These are phyloP conservation scores for Lachnellula hyalina DNA, from an alignment of 2,329 filamentous ascomycete species.

Conservation along the genomic window DNA sequence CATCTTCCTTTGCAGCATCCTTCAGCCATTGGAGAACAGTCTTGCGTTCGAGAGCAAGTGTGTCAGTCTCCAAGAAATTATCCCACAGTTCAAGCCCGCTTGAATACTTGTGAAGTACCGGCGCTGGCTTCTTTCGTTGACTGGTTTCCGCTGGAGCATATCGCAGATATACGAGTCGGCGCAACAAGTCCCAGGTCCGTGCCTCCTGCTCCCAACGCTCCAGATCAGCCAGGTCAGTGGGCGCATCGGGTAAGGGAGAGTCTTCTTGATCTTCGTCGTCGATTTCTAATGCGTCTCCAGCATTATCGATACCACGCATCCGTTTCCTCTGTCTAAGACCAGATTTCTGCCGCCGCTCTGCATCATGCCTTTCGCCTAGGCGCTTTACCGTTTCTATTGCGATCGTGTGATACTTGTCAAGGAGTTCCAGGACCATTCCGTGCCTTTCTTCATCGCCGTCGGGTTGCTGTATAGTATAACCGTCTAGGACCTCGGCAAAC, in stretches of 20 bases:
- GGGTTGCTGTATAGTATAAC: conserved; percentile 54
- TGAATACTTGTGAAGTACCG: conserved; percentile 47
- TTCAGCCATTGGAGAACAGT: conserved; percentile 84
- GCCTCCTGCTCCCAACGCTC: conserved; percentile 73
- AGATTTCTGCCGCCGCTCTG: conserved; percentile 26
- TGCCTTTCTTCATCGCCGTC: conserved; percentile 49
- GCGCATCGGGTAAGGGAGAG: conserved; percentile 14
- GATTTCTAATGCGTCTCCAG: conserved; percentile 28
- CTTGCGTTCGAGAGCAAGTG: conserved; percentile 70
- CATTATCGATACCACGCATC: conserved; percentile 27
- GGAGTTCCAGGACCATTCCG: conserved; percentile 62
- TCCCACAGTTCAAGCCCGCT: conserved; percentile 61
- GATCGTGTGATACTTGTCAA: conserved; percentile 59
- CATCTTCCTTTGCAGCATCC: conserved; percentile 61
- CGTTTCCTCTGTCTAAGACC: conserved; percentile 33
- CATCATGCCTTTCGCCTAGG: conserved; percentile 37
- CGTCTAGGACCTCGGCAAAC: conserved; percentile 78
- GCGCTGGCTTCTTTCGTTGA: conserved; percentile 13
- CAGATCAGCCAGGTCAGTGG: conserved; percentile 43
- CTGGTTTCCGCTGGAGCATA: conserved; percentile 38
- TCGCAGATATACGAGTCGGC: conserved; percentile 57
- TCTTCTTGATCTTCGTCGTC: conserved; percentile 53
- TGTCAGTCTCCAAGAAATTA: conserved; percentile 68
- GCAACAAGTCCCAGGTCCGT: conserved; percentile 85
- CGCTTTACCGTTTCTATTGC: conserved; percentile 41